Evolutionary conservation across 192 early-diverging fungal genomes (phyloP).

Genomic region (Coemansia sp.): DNA sequence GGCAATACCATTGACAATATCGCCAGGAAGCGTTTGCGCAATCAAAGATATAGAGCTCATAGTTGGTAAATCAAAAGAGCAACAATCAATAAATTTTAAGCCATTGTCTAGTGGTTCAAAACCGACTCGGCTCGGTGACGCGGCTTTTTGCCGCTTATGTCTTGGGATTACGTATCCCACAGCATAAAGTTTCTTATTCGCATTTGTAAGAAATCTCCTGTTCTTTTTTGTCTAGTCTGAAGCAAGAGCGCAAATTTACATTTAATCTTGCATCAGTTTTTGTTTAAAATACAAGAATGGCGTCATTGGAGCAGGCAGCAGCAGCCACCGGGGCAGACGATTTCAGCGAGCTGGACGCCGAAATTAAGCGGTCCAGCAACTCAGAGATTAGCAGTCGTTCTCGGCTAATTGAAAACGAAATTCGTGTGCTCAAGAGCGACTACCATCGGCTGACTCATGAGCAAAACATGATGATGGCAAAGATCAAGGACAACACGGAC

Average conservation of each 20-base stretch:
- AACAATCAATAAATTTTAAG: too few species aligned
- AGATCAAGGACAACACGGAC: constrained; percentile 97
- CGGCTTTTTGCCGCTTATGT: neutral
- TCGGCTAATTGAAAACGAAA: constrained; percentile 93
- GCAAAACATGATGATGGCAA: constrained; percentile 79
- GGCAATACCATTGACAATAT: too few species aligned
- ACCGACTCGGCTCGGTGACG: constrained; percentile 6
- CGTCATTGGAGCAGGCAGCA: constrained; percentile 50
- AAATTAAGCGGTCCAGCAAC: constrained; percentile 82
- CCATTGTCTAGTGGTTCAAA: too few species aligned
- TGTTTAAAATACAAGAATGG: constrained; percentile 55
- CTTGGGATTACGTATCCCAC: neutral
- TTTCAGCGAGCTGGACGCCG: constrained; percentile 79
- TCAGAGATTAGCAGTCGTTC: constrained; percentile 92
- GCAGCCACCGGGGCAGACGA: constrained; percentile 41
- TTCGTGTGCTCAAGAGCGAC: constrained; percentile 95
- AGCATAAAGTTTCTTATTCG: neutral
- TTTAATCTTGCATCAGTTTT: constrained; percentile 3
- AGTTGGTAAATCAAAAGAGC: too few species aligned
- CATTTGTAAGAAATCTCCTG: neutral
- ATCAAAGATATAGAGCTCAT: too few species aligned
- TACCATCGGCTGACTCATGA: constrained; percentile 85
- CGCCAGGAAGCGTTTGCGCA: too few species aligned
- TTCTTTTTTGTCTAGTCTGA: neutral
- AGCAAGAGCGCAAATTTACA: too few species aligned